Base-by-base conservation (phyloP, 257 asterid species). In the Scutellaria minor region DNA sequence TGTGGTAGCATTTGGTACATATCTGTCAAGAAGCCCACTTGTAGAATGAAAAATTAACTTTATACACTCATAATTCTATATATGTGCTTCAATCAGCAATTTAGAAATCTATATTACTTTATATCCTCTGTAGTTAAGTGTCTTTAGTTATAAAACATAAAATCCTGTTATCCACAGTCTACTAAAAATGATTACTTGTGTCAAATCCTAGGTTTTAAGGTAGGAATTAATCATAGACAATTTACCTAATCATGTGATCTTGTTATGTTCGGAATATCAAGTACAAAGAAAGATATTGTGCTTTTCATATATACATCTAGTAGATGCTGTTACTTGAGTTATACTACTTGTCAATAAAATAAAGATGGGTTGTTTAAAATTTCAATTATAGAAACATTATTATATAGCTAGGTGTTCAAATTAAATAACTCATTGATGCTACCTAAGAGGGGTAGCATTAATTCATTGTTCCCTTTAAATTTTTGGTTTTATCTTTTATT, bases 21-120 rank as follows among this genome's bases (percentile, higher is more conserved):
- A 71, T 73, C 77, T 76, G 77, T 73, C 79, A 62, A 63, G 52
- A 78, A 66, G 60, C 79, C 83, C 76, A 71, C 82, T 64, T 69
- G 71, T 58, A 55, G n/a, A 67, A 27, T 42, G 5, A 31, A 10
- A 20, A 50, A 31, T 18, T 5, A 11, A 22, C 68, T 66, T 46
- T 66, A 22, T 11, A 35, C 62, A 64, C 70, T 44, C 11, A 58
- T 66, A 51, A 65, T 75, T 47, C 74, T 70, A 3, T 50, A 48
- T 60, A 68, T 64, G 8, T 47, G 44, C 50, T 14, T 74, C 47
- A 20, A 57, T 20, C 53, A 50, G 4, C 8, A 35, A 54, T 55
- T 64, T 9, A n/a, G 37, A 46, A 58, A 44, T 46, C 37, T 7
- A 6, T 39, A 7, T 2, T 56, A 63, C 64, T 47, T 46, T 66